A percentile compares a stretch with the other conserved stretches of the same genome.
These are phyloP conservation scores for Colletotrichum sp. DNA, from an alignment of 2,329 filamentous ascomycete species.

Conservation along the genomic window DNA sequence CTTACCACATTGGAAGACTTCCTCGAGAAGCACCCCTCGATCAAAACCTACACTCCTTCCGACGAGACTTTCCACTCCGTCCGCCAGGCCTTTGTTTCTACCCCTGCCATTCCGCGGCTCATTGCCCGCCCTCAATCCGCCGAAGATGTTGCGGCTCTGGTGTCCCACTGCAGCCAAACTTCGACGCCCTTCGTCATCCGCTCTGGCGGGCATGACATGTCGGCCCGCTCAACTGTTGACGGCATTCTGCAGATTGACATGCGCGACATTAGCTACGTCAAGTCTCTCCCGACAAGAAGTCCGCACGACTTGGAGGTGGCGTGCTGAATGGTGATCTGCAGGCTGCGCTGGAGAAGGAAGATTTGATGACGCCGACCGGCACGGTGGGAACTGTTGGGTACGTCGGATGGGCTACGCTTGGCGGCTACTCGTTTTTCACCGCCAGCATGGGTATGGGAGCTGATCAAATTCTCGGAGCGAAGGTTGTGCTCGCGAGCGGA, in stretches of 20 bases:
- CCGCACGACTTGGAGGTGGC: slow-evolving; percentile 14
- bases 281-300: slow-evolving; percentile 3
- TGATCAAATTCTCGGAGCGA: slow-evolving; percentile 40
- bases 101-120: background rate
- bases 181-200: slow-evolving; percentile 11
- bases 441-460: slow-evolving; percentile 34
- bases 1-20: background rate
- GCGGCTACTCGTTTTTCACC: slow-evolving; percentile 35
- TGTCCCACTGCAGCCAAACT: background rate
- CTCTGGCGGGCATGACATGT: slow-evolving; percentile 17
- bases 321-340: background rate
- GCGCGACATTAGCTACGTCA: slow-evolving; percentile 6
- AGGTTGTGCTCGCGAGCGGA: slow-evolving; percentile 39
- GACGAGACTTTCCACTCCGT: background rate
- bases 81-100: background rate
- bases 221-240: background rate
- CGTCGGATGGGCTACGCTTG: slow-evolving; percentile 36
- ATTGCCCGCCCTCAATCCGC: background rate
- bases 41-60: background rate
- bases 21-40: background rate
- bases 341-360: slow-evolving; percentile 2
- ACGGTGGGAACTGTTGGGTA: slow-evolving; percentile 28
- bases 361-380: slow-evolving; percentile 2
- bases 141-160: background rate
- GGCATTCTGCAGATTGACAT: slow-evolving; percentile 20